Percentiles rank a stretch among this genome's conserved stretches.
Evolutionary conservation across 2,329 filamentous ascomycete genomes (phyloP).

Genomic region (Fusarium sororula): DNA sequence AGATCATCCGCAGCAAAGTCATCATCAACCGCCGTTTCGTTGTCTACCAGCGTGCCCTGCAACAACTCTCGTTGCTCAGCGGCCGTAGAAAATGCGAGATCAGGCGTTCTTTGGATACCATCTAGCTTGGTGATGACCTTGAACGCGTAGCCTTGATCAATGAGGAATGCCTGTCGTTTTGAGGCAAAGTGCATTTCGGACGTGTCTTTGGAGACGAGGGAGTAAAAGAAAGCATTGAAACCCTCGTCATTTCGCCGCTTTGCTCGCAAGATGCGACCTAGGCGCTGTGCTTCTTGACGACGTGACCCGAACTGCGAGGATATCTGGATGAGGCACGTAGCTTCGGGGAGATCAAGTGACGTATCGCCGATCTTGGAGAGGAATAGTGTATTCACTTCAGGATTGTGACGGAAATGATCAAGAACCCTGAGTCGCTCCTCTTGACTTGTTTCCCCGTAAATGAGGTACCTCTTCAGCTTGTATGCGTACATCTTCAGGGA

Average conservation of each 20-base stretch:
- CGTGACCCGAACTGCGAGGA: constrained; percentile 97
- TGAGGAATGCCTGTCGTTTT: constrained; percentile 94
- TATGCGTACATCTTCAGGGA: constrained; percentile 87
- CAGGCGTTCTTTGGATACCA: constrained; percentile 85
- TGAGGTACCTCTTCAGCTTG: constrained; percentile 83
- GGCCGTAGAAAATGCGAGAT: constrained; percentile 81
- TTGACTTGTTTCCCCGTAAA: constrained; percentile 89
- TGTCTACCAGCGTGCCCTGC: constrained; percentile 87
- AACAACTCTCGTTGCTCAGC: constrained; percentile 85
- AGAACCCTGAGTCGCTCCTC: constrained; percentile 86
- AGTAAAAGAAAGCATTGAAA: constrained; percentile 99
- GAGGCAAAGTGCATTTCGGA: constrained; percentile 98
- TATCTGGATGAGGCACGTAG: constrained; percentile 95
- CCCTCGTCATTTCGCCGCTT: constrained; percentile 97
- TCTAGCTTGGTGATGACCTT: constrained; percentile 97
- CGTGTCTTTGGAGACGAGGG: constrained; percentile 94
- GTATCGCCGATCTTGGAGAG: constrained; percentile 98
- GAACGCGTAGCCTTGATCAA: constrained; percentile 98
- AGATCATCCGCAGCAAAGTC: neutral
- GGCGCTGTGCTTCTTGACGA: constrained; percentile 92
- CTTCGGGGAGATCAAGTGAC: constrained; percentile 93
- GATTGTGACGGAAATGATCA: constrained; percentile 94
- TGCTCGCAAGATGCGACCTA: constrained; percentile 91
- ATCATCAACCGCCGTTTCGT: constrained; percentile 62
- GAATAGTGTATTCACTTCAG: constrained; percentile 89